Percentiles rank a stretch among this genome's conserved stretches.
These are phyloP conservation scores for Boletus sp. DNA, from an alignment of 1,284 basidiomycete genomes.

Conservation along the genomic window DNA sequence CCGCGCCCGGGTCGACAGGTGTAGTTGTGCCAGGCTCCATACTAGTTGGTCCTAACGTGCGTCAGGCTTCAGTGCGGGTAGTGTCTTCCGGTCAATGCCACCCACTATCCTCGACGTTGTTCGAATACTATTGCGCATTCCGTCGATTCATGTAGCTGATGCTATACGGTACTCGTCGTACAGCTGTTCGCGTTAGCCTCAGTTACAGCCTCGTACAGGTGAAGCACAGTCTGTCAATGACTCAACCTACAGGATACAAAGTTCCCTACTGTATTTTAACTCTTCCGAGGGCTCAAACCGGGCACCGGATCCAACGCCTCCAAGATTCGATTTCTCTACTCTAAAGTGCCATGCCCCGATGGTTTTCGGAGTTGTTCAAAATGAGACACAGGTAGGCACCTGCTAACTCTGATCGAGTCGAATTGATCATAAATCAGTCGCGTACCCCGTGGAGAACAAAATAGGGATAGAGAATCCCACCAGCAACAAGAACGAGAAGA, in stretches of 20 bases:
- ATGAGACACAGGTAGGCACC: conserved; percentile 1
- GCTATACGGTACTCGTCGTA: not conserved
- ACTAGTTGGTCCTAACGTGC: no score
- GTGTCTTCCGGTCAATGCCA: no score
- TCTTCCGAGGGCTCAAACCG: not conserved
- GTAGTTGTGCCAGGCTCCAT: no score
- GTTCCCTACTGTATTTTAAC: not conserved
- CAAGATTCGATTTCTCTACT: not conserved
- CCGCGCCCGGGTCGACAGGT: no score
- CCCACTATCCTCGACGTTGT: no score
- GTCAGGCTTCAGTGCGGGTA: no score
- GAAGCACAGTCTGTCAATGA: not conserved
- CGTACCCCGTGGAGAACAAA: not conserved
- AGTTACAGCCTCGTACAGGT: not conserved
- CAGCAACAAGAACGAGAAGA: not conserved
- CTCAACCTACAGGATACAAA: not conserved
- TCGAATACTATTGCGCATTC: no score
- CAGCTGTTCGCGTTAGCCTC: not conserved
- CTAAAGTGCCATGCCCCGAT: not conserved
- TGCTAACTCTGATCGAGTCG: not conserved
- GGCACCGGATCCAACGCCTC: not conserved
- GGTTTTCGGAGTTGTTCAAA: not conserved
- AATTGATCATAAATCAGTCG: not conserved
- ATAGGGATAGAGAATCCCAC: fast-evolving
- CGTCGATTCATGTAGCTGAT: no score